Evolutionary conservation across 2,329 filamentous ascomycete species (phyloP).

Genomic region (Amauroascus verrucosus): DNA sequence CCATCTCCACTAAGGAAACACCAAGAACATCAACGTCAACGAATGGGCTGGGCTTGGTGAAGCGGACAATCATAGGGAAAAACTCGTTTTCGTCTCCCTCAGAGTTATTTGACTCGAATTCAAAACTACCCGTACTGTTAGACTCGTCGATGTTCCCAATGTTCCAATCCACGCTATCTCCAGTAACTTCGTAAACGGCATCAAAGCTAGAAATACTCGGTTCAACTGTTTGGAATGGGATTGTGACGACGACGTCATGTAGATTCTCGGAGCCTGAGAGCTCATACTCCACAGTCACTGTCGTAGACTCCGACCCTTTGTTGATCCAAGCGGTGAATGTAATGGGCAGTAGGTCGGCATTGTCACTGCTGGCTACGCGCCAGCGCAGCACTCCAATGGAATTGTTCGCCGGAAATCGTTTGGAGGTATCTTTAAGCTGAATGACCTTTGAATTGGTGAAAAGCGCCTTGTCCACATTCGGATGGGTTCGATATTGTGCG

Average conservation of each 20-base stretch:
- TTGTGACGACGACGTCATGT: constrained; percentile 74
- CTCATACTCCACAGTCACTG: constrained; percentile 92
- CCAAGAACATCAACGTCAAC: constrained; percentile 73
- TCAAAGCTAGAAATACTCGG: constrained; percentile 88
- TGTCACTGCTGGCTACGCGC: constrained; percentile 70
- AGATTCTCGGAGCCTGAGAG: constrained; percentile 69
- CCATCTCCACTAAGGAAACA: constrained; percentile 37
- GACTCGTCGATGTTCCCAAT: constrained; percentile 76
- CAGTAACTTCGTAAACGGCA: constrained; percentile 84
- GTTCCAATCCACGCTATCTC: constrained; percentile 87
- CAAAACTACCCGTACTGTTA: constrained; percentile 77
- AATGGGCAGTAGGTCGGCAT: constrained; percentile 72
- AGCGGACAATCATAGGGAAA: constrained; percentile 92
- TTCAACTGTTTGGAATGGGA: constrained; percentile 77
- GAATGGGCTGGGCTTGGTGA: constrained; percentile 76
- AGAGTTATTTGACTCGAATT: constrained; percentile 81
- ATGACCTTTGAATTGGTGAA: constrained; percentile 77
- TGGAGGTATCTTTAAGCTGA: constrained; percentile 77
- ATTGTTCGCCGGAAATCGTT: constrained; percentile 91
- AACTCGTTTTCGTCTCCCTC: constrained; percentile 86
- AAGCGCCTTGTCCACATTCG: constrained; percentile 81
- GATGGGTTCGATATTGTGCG: constrained; percentile 88
- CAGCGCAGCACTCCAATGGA: constrained; percentile 86
- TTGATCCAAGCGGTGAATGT: constrained; percentile 98
- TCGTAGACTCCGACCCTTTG: constrained; percentile 70